These are phyloP conservation scores for Tremella mesenterica DNA, from an alignment of 768 basidiomycete genomes.

Conservation along the genomic window DNA sequence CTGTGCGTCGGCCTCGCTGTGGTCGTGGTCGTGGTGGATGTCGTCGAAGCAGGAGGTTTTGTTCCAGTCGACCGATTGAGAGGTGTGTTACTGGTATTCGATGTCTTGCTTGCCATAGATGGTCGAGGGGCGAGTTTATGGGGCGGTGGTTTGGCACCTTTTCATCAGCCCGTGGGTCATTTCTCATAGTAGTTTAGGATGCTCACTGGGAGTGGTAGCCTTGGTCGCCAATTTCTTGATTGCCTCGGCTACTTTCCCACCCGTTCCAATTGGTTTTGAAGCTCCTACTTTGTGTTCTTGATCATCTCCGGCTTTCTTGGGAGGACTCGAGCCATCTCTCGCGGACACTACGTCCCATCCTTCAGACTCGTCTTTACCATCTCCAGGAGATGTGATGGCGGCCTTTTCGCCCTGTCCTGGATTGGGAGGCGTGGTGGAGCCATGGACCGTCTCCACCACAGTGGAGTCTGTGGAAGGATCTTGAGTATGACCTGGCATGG, in stretches of 20 bases:
- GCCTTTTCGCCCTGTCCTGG: background rate
- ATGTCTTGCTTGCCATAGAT: background rate
- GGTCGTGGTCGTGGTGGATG: background rate
- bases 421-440: background rate
- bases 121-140: background rate
- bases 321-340: background rate
- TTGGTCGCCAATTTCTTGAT: background rate
- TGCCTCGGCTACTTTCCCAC: background rate
- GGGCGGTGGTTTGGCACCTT: background rate
- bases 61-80: background rate
- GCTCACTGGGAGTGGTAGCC: background rate
- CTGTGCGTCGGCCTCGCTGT: background rate
- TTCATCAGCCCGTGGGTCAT: background rate
- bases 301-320: background rate
- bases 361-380: background rate
- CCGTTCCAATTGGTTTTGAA: background rate
- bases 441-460: no score
- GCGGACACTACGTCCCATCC: background rate
- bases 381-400: background rate
- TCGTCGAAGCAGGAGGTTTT: no score
- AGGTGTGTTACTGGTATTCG: no score
- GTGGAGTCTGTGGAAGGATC: background rate
- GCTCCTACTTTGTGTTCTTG: background rate
- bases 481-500: background rate
- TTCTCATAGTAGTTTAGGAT: background rate